Evolutionary conservation across 2,329 filamentous ascomycete genomes (phyloP).

Genomic region (Zymoseptoria passerinii): DNA sequence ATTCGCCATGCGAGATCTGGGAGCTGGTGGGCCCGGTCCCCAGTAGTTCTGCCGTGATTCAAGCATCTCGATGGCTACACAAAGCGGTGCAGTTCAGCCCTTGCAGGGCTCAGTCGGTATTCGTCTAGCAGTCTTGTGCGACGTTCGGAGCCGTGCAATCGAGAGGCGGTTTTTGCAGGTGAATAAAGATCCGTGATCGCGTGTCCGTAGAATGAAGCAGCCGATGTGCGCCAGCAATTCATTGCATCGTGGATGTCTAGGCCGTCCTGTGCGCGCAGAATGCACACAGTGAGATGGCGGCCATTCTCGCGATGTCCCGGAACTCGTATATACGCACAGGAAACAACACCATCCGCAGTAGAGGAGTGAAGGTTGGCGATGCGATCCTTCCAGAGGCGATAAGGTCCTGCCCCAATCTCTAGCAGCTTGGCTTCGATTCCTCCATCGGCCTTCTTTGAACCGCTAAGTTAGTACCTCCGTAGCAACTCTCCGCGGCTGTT

Average conservation of each 20-base stretch:
- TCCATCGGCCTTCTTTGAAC: background rate
- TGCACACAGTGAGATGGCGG: background rate
- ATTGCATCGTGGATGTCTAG: background rate
- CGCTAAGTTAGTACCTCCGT: too few relatives aligned
- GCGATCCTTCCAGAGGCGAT: slow-evolving; percentile 2
- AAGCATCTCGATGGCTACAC: slow-evolving; percentile 5
- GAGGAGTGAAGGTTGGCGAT: background rate
- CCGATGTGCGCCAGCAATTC: background rate
- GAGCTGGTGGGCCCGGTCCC: slow-evolving; percentile 42
- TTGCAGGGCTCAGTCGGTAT: background rate
- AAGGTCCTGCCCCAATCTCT: slow-evolving; percentile 1
- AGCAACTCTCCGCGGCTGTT: background rate
- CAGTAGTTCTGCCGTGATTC: slow-evolving; percentile 31
- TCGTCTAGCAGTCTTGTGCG: background rate
- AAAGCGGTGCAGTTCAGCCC: slow-evolving; percentile 9
- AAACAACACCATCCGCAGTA: background rate
- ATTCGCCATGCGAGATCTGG: slow-evolving; percentile 48
- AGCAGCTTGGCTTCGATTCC: background rate
- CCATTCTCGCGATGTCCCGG: background rate
- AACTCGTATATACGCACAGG: background rate
- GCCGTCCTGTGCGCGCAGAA: background rate
- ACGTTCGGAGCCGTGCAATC: background rate
- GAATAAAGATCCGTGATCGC: background rate
- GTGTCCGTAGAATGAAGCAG: slow-evolving; percentile 2
- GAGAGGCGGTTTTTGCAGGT: background rate